phyloP scores from a whole-genome alignment of 1,139 yeast genomes.

The Taphrina wiesneri region DNA sequence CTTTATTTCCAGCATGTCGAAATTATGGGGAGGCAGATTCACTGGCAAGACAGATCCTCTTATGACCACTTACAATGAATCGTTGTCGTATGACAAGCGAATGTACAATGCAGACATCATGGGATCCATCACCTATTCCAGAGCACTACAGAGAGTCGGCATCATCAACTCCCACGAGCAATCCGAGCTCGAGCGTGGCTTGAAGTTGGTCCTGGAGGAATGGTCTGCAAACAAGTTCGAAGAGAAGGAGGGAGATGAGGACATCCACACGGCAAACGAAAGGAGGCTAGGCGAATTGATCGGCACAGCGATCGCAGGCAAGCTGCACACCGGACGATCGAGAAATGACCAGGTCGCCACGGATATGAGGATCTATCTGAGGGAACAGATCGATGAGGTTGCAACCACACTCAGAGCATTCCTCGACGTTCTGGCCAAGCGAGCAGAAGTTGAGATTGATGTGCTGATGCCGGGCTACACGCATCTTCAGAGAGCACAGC shows the following conservation, averaged over 20 bases:
- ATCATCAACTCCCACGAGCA: slow-evolving; percentile 72
- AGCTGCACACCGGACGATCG: slow-evolving; percentile 97
- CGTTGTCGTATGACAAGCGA: slow-evolving; percentile 89
- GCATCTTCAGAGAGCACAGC: slow-evolving; percentile 97
- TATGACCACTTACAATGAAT: slow-evolving; percentile 95
- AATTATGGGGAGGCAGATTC: slow-evolving; percentile 98
- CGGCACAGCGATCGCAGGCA: slow-evolving; percentile 91
- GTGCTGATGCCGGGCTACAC: slow-evolving; percentile 98
- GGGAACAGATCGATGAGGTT: slow-evolving; percentile 68
- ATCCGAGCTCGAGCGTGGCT: slow-evolving; percentile 75
- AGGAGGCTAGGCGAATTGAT: slow-evolving; percentile 94
- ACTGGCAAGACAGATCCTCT: slow-evolving; percentile 90
- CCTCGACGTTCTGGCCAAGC: slow-evolving; percentile 57
- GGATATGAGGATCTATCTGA: slow-evolving; percentile 91
- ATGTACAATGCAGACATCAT: slow-evolving; percentile 93
- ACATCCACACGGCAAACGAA: slow-evolving; percentile 97
- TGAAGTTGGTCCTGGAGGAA: slow-evolving; percentile 67
- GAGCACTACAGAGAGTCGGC: slow-evolving; percentile 77
- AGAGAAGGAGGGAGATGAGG: slow-evolving; percentile 93
- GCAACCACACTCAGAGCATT: slow-evolving; percentile 56
- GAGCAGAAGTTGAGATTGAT: slow-evolving; percentile 85
- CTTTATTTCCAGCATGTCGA: too few species aligned
- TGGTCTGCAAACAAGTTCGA: slow-evolving; percentile 76
- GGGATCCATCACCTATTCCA: slow-evolving; percentile 90
- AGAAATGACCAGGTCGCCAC: slow-evolving; percentile 99